Conservation (phyloP, 805 yeast genomes). For the Barnettozyma wickerhamii region DNA sequence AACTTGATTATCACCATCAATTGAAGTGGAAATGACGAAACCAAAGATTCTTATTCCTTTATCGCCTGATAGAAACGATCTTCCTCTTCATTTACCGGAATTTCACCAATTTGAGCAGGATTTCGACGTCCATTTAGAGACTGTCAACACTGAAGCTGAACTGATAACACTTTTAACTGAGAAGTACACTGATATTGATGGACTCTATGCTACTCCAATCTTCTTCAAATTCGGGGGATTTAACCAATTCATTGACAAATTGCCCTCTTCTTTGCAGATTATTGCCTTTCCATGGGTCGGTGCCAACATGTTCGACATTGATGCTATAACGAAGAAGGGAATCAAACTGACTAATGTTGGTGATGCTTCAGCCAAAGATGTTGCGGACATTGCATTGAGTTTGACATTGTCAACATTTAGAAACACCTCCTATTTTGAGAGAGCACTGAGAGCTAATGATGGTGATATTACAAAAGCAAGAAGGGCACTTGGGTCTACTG, state of each 20-base stretch:
- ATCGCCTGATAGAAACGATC: constrained; percentile 33
- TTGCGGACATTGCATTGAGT: constrained; percentile 64
- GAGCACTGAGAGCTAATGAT: constrained; percentile 31
- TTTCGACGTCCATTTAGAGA: constrained; percentile 37
- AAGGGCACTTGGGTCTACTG: constrained; percentile 28
- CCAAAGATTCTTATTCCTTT: constrained; percentile 15
- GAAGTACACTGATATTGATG: constrained; percentile 38
- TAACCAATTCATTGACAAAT: constrained; percentile 35
- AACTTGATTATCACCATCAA: no score
- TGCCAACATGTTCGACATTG: constrained; percentile 46
- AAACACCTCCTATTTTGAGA: constrained; percentile 44
- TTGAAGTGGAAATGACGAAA: constrained; percentile 10
- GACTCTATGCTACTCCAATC: constrained; percentile 53
- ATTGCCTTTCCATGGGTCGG: constrained; percentile 60
- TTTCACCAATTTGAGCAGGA: constrained; percentile 36
- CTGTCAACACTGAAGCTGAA: constrained; percentile 37
- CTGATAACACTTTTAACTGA: constrained; percentile 36
- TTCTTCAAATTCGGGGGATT: constrained; percentile 44
- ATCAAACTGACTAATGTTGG: constrained; percentile 61
- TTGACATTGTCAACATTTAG: constrained; percentile 58
- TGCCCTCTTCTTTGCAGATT: constrained; percentile 44
- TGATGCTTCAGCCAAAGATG: constrained; percentile 55
- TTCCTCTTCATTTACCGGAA: constrained; percentile 43
- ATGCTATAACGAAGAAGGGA: constrained; percentile 38
- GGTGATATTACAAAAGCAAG: constrained; percentile 42